These are phyloP conservation scores for Brettanomyces bruxellensis DNA, from an alignment of 805 yeast species.

Conservation along the genomic window DNA sequence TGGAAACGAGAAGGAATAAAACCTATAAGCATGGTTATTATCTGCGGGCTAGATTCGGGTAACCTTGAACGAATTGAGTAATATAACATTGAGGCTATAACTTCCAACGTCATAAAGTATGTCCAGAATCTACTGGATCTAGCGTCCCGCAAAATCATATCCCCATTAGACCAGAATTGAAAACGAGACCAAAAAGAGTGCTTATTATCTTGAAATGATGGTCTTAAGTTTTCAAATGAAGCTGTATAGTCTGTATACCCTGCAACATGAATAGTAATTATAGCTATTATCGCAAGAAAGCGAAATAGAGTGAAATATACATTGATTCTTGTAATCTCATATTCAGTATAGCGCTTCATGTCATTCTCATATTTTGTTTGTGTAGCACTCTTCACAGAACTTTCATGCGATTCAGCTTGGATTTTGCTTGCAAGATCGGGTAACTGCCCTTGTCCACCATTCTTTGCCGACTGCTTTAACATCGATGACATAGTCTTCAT, in stretches of 20 bases:
- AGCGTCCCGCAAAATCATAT: slow-evolving; percentile 4
- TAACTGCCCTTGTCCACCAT: background rate
- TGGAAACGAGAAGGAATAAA: slow-evolving; percentile 16
- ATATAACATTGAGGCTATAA: slow-evolving; percentile 11
- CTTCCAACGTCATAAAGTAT: slow-evolving; percentile 15
- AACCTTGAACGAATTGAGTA: slow-evolving; percentile 7
- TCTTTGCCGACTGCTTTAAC: slow-evolving; percentile 6
- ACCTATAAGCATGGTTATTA: slow-evolving; percentile 13
- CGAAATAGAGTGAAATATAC: slow-evolving; percentile 4
- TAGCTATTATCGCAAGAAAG: slow-evolving; percentile 4
- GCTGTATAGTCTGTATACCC: slow-evolving; percentile 2
- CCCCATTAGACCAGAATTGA: slow-evolving; percentile 8
- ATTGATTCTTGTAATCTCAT: background rate
- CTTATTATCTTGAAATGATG: slow-evolving; percentile 3
- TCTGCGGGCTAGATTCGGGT: slow-evolving; percentile 8
- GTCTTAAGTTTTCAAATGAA: slow-evolving; percentile 3
- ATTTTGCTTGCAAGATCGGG: background rate
- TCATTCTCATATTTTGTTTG: background rate
- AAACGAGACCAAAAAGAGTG: background rate
- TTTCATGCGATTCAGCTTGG: background rate
- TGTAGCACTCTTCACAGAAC: background rate
- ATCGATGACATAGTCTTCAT: slow-evolving; percentile 22
- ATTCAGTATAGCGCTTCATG: background rate
- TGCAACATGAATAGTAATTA: slow-evolving; percentile 1
- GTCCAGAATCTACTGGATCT: slow-evolving; percentile 13